A percentile compares a stretch with the other conserved stretches of the same genome.
Evolutionary conservation across 495 filamentous ascomycete genomes (phyloP).

Genomic region (Diplogelasinospora grovesii): DNA sequence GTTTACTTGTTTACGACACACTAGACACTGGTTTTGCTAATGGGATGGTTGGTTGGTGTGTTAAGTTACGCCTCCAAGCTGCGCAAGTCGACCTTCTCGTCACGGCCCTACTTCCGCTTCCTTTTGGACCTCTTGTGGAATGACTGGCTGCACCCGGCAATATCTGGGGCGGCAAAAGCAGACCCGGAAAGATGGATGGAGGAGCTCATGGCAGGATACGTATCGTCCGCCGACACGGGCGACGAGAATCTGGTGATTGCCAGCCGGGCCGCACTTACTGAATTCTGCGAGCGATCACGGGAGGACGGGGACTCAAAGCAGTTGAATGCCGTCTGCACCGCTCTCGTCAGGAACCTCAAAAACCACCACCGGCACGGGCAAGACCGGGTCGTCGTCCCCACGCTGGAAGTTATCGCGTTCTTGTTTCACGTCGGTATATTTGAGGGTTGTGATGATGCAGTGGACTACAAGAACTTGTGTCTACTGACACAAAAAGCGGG

Average conservation of each 20-base stretch:
- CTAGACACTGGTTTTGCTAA: too few relatives aligned
- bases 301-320: conserved; percentile 24
- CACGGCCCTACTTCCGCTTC: conserved; percentile 43
- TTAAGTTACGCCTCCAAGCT: conserved; percentile 22
- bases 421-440: conserved; percentile 56
- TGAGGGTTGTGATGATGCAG: conserved; percentile 12
- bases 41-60: conserved; percentile 4
- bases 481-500: conserved; percentile 66
- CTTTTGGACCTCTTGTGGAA: conserved; percentile 37
- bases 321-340: conserved; percentile 25
- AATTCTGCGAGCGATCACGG: conserved; percentile 33
- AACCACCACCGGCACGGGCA: conserved; percentile 35
- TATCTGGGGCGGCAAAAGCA: conserved; percentile 9
- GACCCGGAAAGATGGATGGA: conserved; percentile 29
- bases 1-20: too few relatives aligned
- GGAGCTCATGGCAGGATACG: conserved; percentile 62
- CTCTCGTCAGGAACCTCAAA: conserved; percentile 32
- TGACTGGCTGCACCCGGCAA: conserved; percentile 19
- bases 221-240: conserved; percentile 76
- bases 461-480: conserved; percentile 52
- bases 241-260: conserved; percentile 74
- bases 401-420: conserved; percentile 68
- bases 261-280: conserved; percentile 61
- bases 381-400: conserved; percentile 68
- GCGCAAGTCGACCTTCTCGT: conserved; percentile 37